phyloP scores from a whole-genome alignment of 2,329 filamentous ascomycete genomes.

The Rhynchosporium agropyri region DNA sequence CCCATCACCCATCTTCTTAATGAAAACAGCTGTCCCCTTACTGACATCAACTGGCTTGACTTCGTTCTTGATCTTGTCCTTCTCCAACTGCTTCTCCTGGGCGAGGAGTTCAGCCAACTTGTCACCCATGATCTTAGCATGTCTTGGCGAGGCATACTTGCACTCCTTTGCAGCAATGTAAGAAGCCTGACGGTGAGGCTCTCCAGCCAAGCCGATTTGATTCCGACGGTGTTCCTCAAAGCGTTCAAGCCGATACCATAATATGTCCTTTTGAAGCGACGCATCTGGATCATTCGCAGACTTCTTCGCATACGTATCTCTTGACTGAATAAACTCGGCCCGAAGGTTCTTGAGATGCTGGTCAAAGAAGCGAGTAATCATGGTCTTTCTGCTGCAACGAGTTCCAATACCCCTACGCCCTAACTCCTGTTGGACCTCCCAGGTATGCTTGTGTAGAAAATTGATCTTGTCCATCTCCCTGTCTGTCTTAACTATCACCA shows the following conservation, averaged over 20 bases:
- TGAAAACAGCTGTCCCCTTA: background rate
- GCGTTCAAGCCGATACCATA: slow-evolving; percentile 7
- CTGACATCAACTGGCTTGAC: background rate
- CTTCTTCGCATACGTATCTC: background rate
- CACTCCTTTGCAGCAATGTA: background rate
- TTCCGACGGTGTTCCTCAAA: background rate
- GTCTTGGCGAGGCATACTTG: slow-evolving; percentile 7
- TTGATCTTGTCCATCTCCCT: background rate
- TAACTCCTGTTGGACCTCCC: slow-evolving; percentile 5
- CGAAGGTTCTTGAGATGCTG: background rate
- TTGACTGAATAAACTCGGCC: background rate
- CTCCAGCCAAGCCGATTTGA: slow-evolving; percentile 3
- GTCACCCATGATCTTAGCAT: slow-evolving; percentile 1
- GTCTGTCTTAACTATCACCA: background rate
- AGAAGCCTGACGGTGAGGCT: background rate
- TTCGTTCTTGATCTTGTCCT: slow-evolving; percentile 2
- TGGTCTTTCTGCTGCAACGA: background rate
- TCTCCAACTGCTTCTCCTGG: slow-evolving; percentile 2
- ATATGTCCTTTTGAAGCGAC: slow-evolving; percentile 1
- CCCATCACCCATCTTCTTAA: background rate
- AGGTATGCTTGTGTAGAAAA: background rate
- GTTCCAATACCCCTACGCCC: background rate
- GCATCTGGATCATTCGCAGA: background rate
- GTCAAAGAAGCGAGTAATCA: background rate
- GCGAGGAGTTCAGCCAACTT: background rate